These are phyloP conservation scores for Fusarium vanettenii DNA, from an alignment of 2,329 filamentous ascomycete species.

Conservation along the genomic window DNA sequence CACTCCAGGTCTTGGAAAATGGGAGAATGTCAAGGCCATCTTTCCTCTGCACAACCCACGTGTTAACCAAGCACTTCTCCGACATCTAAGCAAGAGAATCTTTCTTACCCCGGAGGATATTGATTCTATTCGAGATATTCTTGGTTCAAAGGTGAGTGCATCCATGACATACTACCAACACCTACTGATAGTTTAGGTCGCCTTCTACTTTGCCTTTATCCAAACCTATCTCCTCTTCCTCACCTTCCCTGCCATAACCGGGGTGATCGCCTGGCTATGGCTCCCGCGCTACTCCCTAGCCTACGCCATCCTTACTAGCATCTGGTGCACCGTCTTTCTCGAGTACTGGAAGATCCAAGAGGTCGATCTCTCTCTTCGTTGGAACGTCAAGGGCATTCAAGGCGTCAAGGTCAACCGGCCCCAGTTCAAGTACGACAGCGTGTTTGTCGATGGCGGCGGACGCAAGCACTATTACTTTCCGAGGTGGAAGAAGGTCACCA, in stretches of 20 bases:
- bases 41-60: constrained; percentile 72
- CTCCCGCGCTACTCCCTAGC: constrained; percentile 76
- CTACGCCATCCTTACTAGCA: constrained; percentile 73
- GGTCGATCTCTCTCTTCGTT: constrained; percentile 76
- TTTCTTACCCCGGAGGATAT: constrained; percentile 63
- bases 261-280: constrained; percentile 75
- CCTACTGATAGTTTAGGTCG: constrained; percentile 59
- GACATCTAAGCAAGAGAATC: constrained; percentile 65
- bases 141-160: constrained; percentile 65
- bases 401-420: constrained; percentile 73
- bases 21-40: constrained; percentile 69
- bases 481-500: constrained; percentile 69
- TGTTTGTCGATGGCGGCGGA: constrained; percentile 71
- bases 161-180: accelerated
- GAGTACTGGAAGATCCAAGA: constrained; percentile 86
- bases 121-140: constrained; percentile 70
- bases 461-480: constrained; percentile 72
- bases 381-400: constrained; percentile 77
- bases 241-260: constrained; percentile 75
- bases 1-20: constrained; percentile 67
- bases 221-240: constrained; percentile 81
- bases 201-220: constrained; percentile 86
- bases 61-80: constrained; percentile 66
- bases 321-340: constrained; percentile 80
- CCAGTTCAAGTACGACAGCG: constrained; percentile 73